Evolutionary conservation across 805 yeast species (phyloP).

Genomic region (Sugiyamaella floridensis): DNA sequence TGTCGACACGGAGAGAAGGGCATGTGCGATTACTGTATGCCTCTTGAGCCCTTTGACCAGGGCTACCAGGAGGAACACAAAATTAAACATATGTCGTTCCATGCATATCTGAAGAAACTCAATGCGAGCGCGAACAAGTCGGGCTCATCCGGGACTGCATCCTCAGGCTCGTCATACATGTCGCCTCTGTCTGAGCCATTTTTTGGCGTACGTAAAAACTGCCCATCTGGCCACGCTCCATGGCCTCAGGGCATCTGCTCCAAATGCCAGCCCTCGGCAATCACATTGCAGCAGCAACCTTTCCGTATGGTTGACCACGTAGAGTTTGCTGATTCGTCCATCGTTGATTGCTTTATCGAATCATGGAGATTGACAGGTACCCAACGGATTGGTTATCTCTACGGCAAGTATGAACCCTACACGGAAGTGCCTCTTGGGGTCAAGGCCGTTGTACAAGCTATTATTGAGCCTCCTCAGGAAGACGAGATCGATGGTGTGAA

Average conservation of each 20-base stretch:
- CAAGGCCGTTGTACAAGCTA: constrained; percentile 88
- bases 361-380: constrained; percentile 84
- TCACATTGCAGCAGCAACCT: constrained; percentile 80
- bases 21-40: constrained; percentile 97
- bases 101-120: constrained; percentile 68
- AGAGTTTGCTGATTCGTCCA: constrained; percentile 68
- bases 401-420: constrained; percentile 74
- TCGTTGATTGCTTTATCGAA: constrained; percentile 79
- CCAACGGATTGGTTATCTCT: constrained; percentile 79
- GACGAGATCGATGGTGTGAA: constrained; percentile 83
- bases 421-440: constrained; percentile 87
- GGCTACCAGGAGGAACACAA: constrained; percentile 64
- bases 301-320: constrained; percentile 98
- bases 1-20: constrained; percentile 90
- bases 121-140: constrained; percentile 60
- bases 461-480: constrained; percentile 86
- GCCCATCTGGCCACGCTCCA: constrained; percentile 79
- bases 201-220: constrained; percentile 52
- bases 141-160: constrained; percentile 20
- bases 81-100: constrained; percentile 84
- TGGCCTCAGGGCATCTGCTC: constrained; percentile 96
- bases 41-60: constrained; percentile 91
- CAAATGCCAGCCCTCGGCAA: constrained; percentile 93
- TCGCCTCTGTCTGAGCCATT: constrained; percentile 71
- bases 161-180: constrained; percentile 56